A percentile compares a stretch with the other conserved stretches of the same genome.
Evolutionary conservation across 305 asterid species (phyloP).

Genomic region (Fraxinus sp.): DNA sequence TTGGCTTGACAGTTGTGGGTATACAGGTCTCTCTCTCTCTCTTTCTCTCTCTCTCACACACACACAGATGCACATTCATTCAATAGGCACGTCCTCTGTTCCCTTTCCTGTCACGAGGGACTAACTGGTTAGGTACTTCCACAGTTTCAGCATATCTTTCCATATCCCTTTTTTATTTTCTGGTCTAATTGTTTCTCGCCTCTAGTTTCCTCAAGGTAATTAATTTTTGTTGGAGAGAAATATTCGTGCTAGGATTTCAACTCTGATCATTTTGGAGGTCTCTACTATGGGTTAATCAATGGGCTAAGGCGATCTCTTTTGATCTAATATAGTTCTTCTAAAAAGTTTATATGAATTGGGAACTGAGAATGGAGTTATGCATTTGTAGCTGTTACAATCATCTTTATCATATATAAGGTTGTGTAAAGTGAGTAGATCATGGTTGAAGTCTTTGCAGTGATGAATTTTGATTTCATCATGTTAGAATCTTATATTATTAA

Average conservation of each 20-base stretch:
- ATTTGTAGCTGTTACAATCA: not conserved
- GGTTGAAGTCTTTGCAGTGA: not conserved
- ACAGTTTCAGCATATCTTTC: not conserved
- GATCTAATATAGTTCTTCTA: not conserved
- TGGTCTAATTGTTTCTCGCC: not conserved
- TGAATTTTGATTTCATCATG: not conserved
- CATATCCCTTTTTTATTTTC: not conserved
- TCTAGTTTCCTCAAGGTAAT: not conserved
- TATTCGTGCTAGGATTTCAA: not conserved
- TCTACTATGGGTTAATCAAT: not conserved
- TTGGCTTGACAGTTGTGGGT: slow-evolving; percentile 65
- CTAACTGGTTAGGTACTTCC: not conserved
- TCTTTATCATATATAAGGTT: not conserved
- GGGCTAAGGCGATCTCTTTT: not conserved
- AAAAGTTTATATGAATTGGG: not conserved
- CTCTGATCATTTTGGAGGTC: not conserved
- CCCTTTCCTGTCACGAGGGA: not conserved
- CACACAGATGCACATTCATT: not conserved
- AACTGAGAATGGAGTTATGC: not conserved
- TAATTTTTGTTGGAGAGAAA: not conserved
- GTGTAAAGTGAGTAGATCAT: not conserved
- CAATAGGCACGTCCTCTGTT: not conserved
- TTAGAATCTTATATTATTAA: not conserved
- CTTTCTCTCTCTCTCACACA: not conserved
- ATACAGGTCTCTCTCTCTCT: slow-evolving; percentile 51